Percentiles rank a stretch among this genome's conserved stretches.
Conservation (phyloP, 2,329 filamentous ascomycete genomes). For the Paramyrothecium roridum region DNA sequence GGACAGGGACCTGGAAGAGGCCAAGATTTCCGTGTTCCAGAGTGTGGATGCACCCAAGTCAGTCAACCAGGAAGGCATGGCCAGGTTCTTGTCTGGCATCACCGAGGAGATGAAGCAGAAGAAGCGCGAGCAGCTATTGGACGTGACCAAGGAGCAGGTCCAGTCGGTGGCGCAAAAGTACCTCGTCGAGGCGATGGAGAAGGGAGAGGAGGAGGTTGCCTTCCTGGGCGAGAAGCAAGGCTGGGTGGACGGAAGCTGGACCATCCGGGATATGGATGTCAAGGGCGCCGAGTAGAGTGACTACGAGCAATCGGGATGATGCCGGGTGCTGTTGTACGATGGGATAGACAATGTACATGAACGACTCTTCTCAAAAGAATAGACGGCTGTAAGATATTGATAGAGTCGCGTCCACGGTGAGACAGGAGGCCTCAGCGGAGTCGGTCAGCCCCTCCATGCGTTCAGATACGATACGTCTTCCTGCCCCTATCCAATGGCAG, state of each 20-base stretch:
- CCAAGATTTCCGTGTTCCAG: conserved; percentile 94
- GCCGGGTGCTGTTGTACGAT: conserved; percentile 15
- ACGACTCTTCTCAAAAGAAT: conserved; percentile 19
- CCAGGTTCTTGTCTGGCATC: conserved; percentile 78
- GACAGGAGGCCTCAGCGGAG: background rate
- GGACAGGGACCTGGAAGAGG: conserved; percentile 85
- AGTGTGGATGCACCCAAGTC: conserved; percentile 82
- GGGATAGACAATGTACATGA: conserved; percentile 18
- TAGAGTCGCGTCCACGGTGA: background rate
- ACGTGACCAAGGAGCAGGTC: conserved; percentile 79
- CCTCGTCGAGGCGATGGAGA: conserved; percentile 64
- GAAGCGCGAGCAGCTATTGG: conserved; percentile 78
- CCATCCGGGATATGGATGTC: conserved; percentile 70
- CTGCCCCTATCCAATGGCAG: conserved; percentile 48
- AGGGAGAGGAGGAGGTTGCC: conserved; percentile 59
- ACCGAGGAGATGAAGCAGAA: conserved; percentile 86
- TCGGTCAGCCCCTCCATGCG: conserved; percentile 32
- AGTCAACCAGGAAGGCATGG: conserved; percentile 85
- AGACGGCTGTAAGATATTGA: background rate
- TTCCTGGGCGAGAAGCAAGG: conserved; percentile 82
- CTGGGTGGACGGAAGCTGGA: conserved; percentile 75
- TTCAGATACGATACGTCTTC: conserved; percentile 65
- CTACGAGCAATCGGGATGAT: conserved; percentile 5
- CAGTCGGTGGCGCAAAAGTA: conserved; percentile 78
- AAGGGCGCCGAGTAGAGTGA: conserved; percentile 33